Percentiles rank a stretch among this genome's conserved stretches.
Conservation (phyloP, 1,284 basidiomycete species). For the Mycena sp. region DNA sequence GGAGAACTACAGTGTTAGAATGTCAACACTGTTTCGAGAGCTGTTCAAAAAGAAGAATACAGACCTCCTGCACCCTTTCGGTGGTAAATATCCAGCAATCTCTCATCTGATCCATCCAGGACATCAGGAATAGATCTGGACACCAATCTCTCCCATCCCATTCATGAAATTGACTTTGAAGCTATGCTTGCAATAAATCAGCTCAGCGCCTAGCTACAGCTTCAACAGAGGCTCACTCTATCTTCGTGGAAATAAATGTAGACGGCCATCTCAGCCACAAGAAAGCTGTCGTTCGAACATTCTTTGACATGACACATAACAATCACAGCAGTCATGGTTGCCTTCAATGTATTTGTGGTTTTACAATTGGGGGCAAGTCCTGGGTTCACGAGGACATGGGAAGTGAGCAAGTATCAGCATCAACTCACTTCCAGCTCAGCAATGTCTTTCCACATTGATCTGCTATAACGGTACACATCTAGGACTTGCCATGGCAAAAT, state of each 20-base stretch:
- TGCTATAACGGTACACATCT: slow-evolving; percentile 1
- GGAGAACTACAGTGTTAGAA: not conserved
- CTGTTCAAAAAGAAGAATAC: not conserved
- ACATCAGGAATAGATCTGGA: too few species aligned
- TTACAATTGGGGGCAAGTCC: not conserved
- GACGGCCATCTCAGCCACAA: not conserved
- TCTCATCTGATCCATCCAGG: not conserved
- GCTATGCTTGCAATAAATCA: too few species aligned
- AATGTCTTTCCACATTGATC: not conserved
- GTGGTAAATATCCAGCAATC: slow-evolving; percentile 15
- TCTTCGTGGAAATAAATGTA: not conserved
- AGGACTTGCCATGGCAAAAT: not conserved
- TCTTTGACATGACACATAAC: not conserved
- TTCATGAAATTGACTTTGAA: not conserved
- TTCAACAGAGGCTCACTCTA: not conserved
- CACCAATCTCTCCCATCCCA: too few species aligned
- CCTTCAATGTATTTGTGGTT: not conserved
- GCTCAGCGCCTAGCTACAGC: too few species aligned
- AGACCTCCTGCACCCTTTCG: not conserved
- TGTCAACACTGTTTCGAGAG: not conserved
- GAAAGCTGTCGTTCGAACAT: not conserved
- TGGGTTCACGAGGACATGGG: not conserved
- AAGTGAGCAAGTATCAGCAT: not conserved
- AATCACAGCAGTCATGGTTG: not conserved
- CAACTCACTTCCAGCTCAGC: not conserved